phyloP scores from a whole-genome alignment of 2,329 filamentous ascomycete species.

The Verticillium nubilum region DNA sequence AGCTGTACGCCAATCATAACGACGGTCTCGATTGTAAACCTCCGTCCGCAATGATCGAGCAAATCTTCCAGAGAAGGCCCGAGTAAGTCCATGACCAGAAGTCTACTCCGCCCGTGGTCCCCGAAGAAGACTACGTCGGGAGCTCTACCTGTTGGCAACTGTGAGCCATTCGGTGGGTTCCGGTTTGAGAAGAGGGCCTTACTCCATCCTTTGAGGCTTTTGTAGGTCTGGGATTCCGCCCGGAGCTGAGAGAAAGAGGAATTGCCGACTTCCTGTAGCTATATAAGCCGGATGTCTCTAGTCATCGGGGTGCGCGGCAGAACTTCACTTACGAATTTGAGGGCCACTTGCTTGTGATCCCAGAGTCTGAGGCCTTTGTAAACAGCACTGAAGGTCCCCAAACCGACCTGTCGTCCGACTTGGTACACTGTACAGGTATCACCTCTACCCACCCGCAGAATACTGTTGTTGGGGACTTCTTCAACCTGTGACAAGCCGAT shows the following conservation, averaged over 20 bases:
- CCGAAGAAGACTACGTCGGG: constrained; percentile 99
- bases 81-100: constrained; percentile 93
- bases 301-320: not conserved
- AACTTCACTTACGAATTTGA: constrained; percentile 80
- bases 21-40: constrained; percentile 95
- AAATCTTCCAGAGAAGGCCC: constrained; percentile 93
- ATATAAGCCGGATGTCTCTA: not conserved
- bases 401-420: too few relatives aligned
- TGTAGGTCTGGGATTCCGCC: constrained; percentile 98
- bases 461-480: not conserved
- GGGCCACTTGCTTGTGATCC: constrained; percentile 98
- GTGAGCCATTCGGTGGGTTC: not conserved
- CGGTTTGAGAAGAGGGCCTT: constrained; percentile 36
- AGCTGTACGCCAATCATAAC: constrained; percentile 99
- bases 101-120: constrained; percentile 97
- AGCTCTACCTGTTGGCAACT: not conserved
- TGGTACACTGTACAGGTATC: not conserved
- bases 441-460: not conserved
- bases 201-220: constrained; percentile 99
- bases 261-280: constrained; percentile 82
- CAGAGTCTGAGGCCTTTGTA: constrained; percentile 97
- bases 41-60: constrained; percentile 93
- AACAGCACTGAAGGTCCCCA: constrained; percentile 60
- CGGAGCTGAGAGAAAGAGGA: constrained; percentile 96
- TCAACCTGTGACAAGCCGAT: not conserved